Evolutionary conservation across 306 rosid genomes (phyloP).

Genomic region (Quercus gilva): DNA sequence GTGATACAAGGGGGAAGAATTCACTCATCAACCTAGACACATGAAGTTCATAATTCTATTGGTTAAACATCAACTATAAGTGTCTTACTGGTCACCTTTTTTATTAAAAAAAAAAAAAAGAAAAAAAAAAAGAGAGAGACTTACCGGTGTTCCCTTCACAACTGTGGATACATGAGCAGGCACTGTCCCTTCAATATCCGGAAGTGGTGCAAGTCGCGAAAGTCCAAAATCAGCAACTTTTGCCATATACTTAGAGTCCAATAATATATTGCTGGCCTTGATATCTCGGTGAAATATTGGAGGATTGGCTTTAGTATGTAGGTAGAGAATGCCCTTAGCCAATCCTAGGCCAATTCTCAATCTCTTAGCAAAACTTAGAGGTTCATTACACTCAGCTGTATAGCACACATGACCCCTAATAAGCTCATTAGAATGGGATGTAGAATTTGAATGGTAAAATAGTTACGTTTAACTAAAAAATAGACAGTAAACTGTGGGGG

Average conservation of each 20-base stretch:
- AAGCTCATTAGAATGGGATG: not conserved
- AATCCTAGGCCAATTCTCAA: conserved; percentile 69
- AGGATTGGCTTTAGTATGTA: conserved; percentile 91
- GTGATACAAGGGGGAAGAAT: too few species aligned
- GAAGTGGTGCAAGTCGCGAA: conserved; percentile 75
- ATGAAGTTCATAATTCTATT: not conserved
- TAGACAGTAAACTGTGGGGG: too few species aligned
- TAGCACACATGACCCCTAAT: conserved; percentile 8
- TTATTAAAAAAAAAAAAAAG: too few species aligned
- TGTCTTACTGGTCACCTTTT: conserved; percentile 49
- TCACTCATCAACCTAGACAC: too few species aligned
- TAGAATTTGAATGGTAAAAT: too few species aligned
- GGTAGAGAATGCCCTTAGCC: conserved; percentile 78
- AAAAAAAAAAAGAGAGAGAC: too few species aligned
- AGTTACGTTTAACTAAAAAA: too few species aligned
- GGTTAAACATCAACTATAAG: not conserved
- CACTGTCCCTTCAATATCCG: conserved; percentile 53
- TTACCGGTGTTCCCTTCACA: conserved; percentile 78
- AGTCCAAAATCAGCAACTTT: conserved; percentile 95
- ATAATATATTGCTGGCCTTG: conserved; percentile 83
- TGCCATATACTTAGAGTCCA: conserved; percentile 58
- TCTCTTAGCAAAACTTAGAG: conserved; percentile 55
- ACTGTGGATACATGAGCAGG: conserved; percentile 76
- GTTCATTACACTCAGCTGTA: conserved; percentile 46
- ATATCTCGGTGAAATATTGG: conserved; percentile 93